Evolutionary conservation across 2,329 filamentous ascomycete species (phyloP).

Genomic region (Gaeumannomyces tritici): DNA sequence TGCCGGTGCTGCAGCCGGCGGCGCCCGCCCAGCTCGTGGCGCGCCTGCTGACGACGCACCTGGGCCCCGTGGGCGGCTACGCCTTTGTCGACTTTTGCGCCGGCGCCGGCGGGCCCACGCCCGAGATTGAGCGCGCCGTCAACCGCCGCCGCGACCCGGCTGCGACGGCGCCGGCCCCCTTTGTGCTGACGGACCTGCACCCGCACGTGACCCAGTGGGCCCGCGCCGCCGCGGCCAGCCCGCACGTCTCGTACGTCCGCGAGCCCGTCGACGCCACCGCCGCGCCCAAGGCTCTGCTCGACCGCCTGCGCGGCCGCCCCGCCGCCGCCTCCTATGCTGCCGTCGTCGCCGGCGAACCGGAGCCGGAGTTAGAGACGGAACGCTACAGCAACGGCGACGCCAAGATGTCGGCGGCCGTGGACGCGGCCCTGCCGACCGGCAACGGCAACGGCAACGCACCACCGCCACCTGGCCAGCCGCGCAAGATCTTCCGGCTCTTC

Average conservation of each 20-base stretch:
- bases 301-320: slow-evolving; percentile 3
- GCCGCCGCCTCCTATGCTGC: not conserved
- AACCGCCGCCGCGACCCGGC: slow-evolving; percentile 32
- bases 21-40: slow-evolving; percentile 55
- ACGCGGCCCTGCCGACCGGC: too few relatives aligned
- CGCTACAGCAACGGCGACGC: slow-evolving; percentile 20
- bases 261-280: slow-evolving; percentile 55
- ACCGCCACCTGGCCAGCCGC: not conserved
- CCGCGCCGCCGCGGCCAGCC: slow-evolving; percentile 36
- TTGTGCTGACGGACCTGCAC: slow-evolving; percentile 57
- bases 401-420: not conserved
- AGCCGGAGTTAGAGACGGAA: slow-evolving; percentile 9
- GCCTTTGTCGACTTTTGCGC: slow-evolving; percentile 69
- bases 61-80: slow-evolving; percentile 39
- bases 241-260: slow-evolving; percentile 49
- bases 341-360: not conserved
- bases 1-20: slow-evolving; percentile 46
- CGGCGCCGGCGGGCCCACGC: slow-evolving; percentile 63
- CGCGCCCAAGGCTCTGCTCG: slow-evolving; percentile 41
- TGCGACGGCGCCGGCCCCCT: slow-evolving; percentile 35
- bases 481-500: slow-evolving; percentile 57
- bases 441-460: not conserved
- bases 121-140: slow-evolving; percentile 49
- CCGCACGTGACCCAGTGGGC: slow-evolving; percentile 55
- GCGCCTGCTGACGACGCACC: slow-evolving; percentile 39